phyloP scores from a whole-genome alignment of 2,329 filamentous ascomycete genomes.

The Malbranchea zuffiana region DNA sequence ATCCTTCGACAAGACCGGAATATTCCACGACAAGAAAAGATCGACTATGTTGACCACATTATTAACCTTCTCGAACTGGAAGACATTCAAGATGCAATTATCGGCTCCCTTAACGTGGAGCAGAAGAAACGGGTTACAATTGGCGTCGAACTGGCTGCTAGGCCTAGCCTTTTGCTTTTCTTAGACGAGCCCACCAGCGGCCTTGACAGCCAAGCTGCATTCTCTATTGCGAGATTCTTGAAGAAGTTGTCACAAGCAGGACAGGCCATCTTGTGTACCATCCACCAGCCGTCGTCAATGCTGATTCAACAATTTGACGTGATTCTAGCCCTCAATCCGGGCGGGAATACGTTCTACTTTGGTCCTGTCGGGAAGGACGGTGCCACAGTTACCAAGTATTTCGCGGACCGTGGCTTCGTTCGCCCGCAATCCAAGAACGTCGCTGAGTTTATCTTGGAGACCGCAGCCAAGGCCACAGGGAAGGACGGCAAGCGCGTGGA shows the following conservation, averaged over 20 bases:
- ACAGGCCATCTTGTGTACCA: slow-evolving; percentile 80
- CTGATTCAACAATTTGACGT: slow-evolving; percentile 82
- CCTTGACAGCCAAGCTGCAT: slow-evolving; percentile 58
- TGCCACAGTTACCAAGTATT: slow-evolving; percentile 54
- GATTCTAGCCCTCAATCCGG: slow-evolving; percentile 63
- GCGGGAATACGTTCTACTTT: slow-evolving; percentile 66
- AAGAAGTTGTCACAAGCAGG: slow-evolving; percentile 57
- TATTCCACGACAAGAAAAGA: slow-evolving; percentile 49
- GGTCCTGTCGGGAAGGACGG: slow-evolving; percentile 60
- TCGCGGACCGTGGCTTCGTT: slow-evolving; percentile 51
- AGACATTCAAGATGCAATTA: slow-evolving; percentile 52
- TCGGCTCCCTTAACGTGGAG: slow-evolving; percentile 51
- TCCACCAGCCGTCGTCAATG: slow-evolving; percentile 77
- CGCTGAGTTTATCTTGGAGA: slow-evolving; percentile 56
- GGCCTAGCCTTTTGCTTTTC: slow-evolving; percentile 50
- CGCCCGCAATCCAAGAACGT: slow-evolving; percentile 58
- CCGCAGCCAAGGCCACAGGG: slow-evolving; percentile 47
- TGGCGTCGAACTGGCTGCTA: slow-evolving; percentile 51
- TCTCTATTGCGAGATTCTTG: slow-evolving; percentile 51
- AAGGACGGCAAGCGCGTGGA: slow-evolving; percentile 49
- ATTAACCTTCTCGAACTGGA: slow-evolving; percentile 58
- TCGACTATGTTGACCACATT: slow-evolving; percentile 56
- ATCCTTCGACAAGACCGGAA: slow-evolving; percentile 52
- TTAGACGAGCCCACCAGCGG: slow-evolving; percentile 54
- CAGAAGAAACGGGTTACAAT: slow-evolving; percentile 58